Evolutionary conservation across 495 filamentous ascomycete genomes (phyloP).

Genomic region (Penicillium canariense): DNA sequence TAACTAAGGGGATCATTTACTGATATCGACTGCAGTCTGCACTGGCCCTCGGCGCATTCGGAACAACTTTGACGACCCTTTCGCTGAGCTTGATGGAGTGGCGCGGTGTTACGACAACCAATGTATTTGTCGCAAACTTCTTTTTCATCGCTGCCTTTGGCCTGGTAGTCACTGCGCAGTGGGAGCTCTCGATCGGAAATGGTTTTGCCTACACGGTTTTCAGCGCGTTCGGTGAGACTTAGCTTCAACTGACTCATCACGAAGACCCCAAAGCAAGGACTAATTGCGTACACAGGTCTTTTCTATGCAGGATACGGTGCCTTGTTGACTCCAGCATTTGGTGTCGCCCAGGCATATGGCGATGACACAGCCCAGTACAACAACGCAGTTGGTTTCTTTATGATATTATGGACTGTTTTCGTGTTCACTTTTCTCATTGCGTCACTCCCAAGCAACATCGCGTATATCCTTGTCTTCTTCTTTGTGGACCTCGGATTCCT

Average conservation of each 20-base stretch:
- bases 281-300: constrained; percentile 12
- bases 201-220: constrained; percentile 52
- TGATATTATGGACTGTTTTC: constrained; percentile 48
- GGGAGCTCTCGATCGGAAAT: constrained; percentile 50
- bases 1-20: neutral
- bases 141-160: constrained; percentile 50
- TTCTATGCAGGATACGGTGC: constrained; percentile 47
- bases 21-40: constrained; percentile 34
- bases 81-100: constrained; percentile 51
- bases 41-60: constrained; percentile 49
- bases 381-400: constrained; percentile 48
- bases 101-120: constrained; percentile 42
- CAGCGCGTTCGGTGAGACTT: constrained; percentile 38
- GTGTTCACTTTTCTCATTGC: constrained; percentile 47
- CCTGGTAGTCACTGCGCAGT: constrained; percentile 50
- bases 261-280: neutral
- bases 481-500: constrained; percentile 47
- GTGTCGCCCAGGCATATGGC: constrained; percentile 40
- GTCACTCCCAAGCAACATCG: constrained; percentile 45
- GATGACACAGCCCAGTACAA: constrained; percentile 37
- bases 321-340: constrained; percentile 39
- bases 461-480: constrained; percentile 48
- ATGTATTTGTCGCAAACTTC: constrained; percentile 51
- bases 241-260: neutral
- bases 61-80: constrained; percentile 49